Evolutionary conservation across 495 filamentous ascomycete species (phyloP).

Genomic region (Aspergillus olivimuriae): DNA sequence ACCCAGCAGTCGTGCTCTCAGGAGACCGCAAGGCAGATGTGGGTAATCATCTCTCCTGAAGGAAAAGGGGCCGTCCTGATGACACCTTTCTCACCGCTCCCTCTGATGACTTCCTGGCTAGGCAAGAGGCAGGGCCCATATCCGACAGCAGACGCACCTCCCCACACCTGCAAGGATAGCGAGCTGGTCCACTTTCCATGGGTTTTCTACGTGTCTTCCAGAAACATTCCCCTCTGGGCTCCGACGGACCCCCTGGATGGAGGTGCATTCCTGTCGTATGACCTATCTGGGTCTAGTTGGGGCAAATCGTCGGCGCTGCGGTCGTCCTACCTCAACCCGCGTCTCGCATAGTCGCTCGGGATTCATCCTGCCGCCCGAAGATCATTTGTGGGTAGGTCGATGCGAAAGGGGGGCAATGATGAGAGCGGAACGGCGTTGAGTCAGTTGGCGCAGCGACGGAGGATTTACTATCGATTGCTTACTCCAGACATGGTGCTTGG

Average conservation of each 20-base stretch:
- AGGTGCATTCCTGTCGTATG: not conserved
- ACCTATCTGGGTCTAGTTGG: not conserved
- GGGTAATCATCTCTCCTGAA: too few relatives aligned
- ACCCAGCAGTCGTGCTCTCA: too few relatives aligned
- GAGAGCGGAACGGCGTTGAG: not conserved
- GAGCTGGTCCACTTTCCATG: constrained; percentile 1
- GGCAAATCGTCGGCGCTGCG: too few relatives aligned
- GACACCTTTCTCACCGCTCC: too few relatives aligned
- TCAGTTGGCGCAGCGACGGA: not conserved
- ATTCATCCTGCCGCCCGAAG: constrained; percentile 2
- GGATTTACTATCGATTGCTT: too few relatives aligned
- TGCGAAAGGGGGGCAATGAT: not conserved
- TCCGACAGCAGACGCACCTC: too few relatives aligned
- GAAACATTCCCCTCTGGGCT: constrained; percentile 9
- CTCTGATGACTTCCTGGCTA: too few relatives aligned
- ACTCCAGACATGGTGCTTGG: not conserved
- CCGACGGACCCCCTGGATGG: not conserved
- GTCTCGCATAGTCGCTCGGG: constrained; percentile 2
- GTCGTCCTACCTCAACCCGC: constrained; percentile 1
- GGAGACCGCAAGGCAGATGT: too few relatives aligned
- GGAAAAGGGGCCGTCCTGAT: too few relatives aligned
- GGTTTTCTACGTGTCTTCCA: constrained; percentile 19
- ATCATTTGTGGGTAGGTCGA: constrained; percentile 3
- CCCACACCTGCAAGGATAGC: too few relatives aligned
- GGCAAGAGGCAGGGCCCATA: not conserved